Conservation (phyloP, 1,139 yeast species). For the Spathaspora sp. region DNA sequence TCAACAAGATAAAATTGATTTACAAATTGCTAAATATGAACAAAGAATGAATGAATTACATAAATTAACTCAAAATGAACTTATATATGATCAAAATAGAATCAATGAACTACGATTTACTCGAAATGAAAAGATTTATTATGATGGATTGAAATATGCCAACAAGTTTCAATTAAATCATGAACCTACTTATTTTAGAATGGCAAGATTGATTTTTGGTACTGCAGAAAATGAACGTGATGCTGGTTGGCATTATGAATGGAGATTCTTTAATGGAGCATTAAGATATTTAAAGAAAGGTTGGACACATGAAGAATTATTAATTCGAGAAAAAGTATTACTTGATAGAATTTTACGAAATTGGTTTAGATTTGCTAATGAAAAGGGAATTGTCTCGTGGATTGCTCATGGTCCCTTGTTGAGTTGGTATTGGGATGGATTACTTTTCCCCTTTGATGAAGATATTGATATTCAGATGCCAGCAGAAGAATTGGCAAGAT, state of each 20-base stretch:
- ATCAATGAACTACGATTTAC: constrained; percentile 14
- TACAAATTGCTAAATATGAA: constrained; percentile 27
- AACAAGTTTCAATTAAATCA: constrained; percentile 14
- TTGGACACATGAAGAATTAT: constrained; percentile 21
- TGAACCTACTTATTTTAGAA: constrained; percentile 31
- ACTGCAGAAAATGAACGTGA: constrained; percentile 23
- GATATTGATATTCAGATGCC: constrained; percentile 39
- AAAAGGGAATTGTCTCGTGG: constrained; percentile 36
- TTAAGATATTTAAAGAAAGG: constrained; percentile 18
- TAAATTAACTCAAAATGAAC: constrained; percentile 26
- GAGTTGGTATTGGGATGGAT: constrained; percentile 41
- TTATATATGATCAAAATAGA: constrained; percentile 17
- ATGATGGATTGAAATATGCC: constrained; percentile 20
- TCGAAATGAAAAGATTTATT: constrained; percentile 23
- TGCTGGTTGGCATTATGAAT: constrained; percentile 42
- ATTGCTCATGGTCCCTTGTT: constrained; percentile 36
- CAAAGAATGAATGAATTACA: constrained; percentile 19
- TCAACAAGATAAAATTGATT: constrained; percentile 21
- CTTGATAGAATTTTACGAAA: constrained; percentile 29
- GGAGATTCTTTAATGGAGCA: constrained; percentile 39
- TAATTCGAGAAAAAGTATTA: constrained; percentile 24
- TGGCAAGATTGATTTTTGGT: constrained; percentile 21
- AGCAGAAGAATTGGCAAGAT: constrained; percentile 24
- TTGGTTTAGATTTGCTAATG: constrained; percentile 33
- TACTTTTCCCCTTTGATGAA: constrained; percentile 33